Evolutionary conservation across 306 rosid species (phyloP), one percentile per base, ranked within the genome.

Genomic region (Sicyos baderoa): DNA sequence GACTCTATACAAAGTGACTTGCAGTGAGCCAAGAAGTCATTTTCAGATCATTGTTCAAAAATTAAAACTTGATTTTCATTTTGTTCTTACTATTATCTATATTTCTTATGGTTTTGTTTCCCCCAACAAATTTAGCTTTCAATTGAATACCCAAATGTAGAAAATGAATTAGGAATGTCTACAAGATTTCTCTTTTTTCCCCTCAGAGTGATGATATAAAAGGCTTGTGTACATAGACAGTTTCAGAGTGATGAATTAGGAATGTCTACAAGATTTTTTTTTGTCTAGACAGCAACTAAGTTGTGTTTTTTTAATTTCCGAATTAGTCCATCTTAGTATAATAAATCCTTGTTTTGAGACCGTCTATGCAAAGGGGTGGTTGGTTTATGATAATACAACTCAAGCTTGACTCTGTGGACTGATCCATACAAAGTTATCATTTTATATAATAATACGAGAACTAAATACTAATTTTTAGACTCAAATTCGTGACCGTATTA

Each of bases 91-190:
- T 29, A 29, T 29, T 3, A 29, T 29, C 35, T 29, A 29, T 15
- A 7, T 21, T 60, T 40, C 56, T 76, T 37, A 56, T 76, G 63
- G 79, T 75, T 78, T 79, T 70, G 51, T 37, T 57, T 6, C 19
- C 14, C 52, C 55, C 54, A 47, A 66, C 40, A 47, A 66, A 44
- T 84, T 82, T 72, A 66, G 5, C 82, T 78, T 73, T 74, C 47
- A 50, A 62, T 75, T 81, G 52, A 47, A 76, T 57, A 56, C 67
- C 73, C 65, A 84, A 90, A 72, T 84, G 96, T 87, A 89, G 84
- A 84, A 67, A 81, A 76, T 76, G 44, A 55, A 69, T 66, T 65
- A 65, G 71, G 71, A 64, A 64, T 64, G 70, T 64, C 54, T 21
- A 64, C 54, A 65, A 21, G 11, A 6, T 65, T 22, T 64, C 70